Percentiles rank a stretch among this genome's conserved stretches.
Conservation (phyloP, 2,329 filamentous ascomycete species). For the Penicillium sp. region DNA sequence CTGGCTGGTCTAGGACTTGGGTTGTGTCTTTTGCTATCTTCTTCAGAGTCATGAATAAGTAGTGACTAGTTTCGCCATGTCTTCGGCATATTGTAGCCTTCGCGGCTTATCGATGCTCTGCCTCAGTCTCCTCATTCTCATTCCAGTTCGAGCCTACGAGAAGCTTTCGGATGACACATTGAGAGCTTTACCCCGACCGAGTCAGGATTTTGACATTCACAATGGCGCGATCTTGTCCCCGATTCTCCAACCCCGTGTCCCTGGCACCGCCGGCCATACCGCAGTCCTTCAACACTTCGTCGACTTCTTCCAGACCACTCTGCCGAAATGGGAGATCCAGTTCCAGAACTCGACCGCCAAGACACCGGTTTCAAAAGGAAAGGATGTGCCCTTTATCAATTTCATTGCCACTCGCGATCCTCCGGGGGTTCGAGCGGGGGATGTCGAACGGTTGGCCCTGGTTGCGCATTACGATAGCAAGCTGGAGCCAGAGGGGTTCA, state of each 20-base stretch:
- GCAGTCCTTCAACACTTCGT: constrained; percentile 75
- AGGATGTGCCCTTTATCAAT: constrained; percentile 76
- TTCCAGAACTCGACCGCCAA: constrained; percentile 87
- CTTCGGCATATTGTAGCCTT: constrained; percentile 26
- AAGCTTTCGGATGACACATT: constrained; percentile 70
- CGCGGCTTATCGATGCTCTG: constrained; percentile 24
- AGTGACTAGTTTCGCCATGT: constrained; percentile 21
- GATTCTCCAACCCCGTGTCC: constrained; percentile 80
- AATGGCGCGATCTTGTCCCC: constrained; percentile 73
- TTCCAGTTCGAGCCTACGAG: constrained; percentile 47
- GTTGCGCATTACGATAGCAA: constrained; percentile 95
- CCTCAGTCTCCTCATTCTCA: constrained; percentile 22
- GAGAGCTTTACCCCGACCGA: constrained; percentile 64
- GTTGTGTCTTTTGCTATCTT: not conserved
- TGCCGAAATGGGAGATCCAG: constrained; percentile 73
- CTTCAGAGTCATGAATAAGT: constrained; percentile 12
- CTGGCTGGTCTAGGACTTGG: constrained; percentile 8
- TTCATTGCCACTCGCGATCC: constrained; percentile 83
- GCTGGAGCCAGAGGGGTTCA: constrained; percentile 72
- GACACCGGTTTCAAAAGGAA: constrained; percentile 68
- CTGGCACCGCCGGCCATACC: constrained; percentile 71
- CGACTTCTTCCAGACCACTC: constrained; percentile 67
- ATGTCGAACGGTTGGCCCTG: constrained; percentile 74
- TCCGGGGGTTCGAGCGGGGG: constrained; percentile 68
- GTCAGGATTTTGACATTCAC: constrained; percentile 71